Percentiles rank a stretch among this genome's conserved stretches.
Evolutionary conservation across 768 basidiomycete species (phyloP).

Genomic region (Mycena galopus): DNA sequence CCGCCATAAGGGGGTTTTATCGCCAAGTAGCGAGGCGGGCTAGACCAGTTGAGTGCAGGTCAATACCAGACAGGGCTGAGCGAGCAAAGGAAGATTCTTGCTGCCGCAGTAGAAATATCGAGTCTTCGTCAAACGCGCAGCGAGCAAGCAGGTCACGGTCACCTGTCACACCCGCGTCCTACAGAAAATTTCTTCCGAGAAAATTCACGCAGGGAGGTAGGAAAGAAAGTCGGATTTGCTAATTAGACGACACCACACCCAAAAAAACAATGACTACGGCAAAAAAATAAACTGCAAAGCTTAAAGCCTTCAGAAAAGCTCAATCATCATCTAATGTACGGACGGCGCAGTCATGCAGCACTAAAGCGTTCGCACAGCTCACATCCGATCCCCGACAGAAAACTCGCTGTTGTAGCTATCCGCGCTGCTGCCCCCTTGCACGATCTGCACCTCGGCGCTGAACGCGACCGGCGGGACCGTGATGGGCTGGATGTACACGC

Average conservation of each 20-base stretch:
- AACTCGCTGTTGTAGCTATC: conserved; percentile 36
- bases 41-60: too few species aligned
- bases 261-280: not conserved
- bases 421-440: conserved; percentile 34
- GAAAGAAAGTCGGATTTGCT: not conserved
- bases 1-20: conserved; percentile 66
- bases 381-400: conserved; percentile 3
- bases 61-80: not conserved
- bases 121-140: not conserved
- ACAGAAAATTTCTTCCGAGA: not conserved
- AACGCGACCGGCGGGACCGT: conserved; percentile 27
- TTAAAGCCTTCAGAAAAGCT: too few species aligned
- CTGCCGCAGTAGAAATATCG: too few species aligned
- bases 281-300: not conserved
- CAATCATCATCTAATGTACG: too few species aligned
- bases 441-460: conserved; percentile 33
- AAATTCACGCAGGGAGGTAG: not conserved
- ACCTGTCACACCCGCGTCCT: not conserved
- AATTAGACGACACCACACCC: not conserved
- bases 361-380: not conserved
- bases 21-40: too few species aligned
- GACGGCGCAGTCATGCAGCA: too few species aligned
- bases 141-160: not conserved
- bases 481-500: conserved; percentile 37
- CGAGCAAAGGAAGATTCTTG: not conserved